Conservation (phyloP, 768 basidiomycete species). For the Russula lepida region DNA sequence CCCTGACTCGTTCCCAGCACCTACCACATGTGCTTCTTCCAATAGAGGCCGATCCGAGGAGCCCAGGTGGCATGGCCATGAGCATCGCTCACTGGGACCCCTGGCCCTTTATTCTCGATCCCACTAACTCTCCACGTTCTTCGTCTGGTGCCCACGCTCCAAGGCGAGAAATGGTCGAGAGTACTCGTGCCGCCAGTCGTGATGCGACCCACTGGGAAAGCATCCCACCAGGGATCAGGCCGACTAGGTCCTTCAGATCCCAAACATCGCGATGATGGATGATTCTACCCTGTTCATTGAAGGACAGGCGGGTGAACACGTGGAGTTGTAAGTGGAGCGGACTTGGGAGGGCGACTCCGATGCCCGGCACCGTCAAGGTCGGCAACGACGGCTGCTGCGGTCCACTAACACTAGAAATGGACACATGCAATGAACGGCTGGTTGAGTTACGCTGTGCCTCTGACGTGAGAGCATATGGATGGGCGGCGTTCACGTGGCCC, state of each 20-base stretch:
- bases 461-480: conserved; percentile 20
- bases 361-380: conserved; percentile 50
- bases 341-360: conserved; percentile 57
- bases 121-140: conserved; percentile 3
- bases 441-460: conserved; percentile 16
- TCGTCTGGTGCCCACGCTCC: conserved; percentile 14
- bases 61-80: not conserved
- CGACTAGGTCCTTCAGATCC: conserved; percentile 72
- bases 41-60: conserved; percentile 9
- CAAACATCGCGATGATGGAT: conserved; percentile 75
- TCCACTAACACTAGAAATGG: conserved; percentile 19
- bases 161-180: conserved; percentile 11
- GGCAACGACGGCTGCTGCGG: conserved; percentile 32
- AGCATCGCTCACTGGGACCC: conserved; percentile 12
- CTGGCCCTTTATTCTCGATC: conserved; percentile 4
- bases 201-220: conserved; percentile 62
- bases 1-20: conserved; percentile 13
- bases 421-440: conserved; percentile 22
- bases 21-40: not conserved
- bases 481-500: conserved; percentile 25
- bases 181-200: conserved; percentile 45
- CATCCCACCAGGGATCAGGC: conserved; percentile 60
- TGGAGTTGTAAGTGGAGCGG: conserved; percentile 69
- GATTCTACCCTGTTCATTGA: conserved; percentile 77
- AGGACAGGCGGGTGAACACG: conserved; percentile 61